A percentile compares a stretch with the other conserved stretches of the same genome.
These are phyloP conservation scores for Acacia crassicarpa DNA, from an alignment of 306 rosid species.

Conservation along the genomic window DNA sequence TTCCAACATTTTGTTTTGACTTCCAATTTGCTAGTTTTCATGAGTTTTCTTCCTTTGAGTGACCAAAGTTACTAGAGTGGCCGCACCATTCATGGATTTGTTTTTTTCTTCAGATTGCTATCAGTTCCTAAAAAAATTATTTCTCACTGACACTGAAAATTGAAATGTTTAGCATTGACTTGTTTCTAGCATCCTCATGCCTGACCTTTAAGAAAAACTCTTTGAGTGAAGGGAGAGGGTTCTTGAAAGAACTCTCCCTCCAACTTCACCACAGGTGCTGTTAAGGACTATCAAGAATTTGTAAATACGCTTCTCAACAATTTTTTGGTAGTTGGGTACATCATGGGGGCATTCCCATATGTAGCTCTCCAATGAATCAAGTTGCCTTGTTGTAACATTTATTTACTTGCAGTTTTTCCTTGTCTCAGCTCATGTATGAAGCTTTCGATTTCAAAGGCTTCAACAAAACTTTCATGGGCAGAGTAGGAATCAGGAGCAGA, in stretches of 20 bases:
- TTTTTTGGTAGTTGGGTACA: no score
- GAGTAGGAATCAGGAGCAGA: not conserved
- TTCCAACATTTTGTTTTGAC: not conserved
- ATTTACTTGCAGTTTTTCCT: no score
- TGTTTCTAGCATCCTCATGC: not conserved
- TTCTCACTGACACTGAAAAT: not conserved
- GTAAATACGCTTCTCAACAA: no score
- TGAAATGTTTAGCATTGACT: not conserved
- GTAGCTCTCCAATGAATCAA: no score
- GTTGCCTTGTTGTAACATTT: no score
- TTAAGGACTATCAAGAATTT: no score
- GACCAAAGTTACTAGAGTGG: not conserved
- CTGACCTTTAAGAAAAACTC: not conserved
- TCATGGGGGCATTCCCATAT: no score
- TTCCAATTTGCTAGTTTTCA: not conserved
- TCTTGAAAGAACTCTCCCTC: no score
- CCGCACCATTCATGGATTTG: not conserved
- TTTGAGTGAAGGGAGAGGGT: not conserved
- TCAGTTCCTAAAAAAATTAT: not conserved
- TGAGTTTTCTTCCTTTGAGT: not conserved
- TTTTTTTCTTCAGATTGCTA: not conserved
- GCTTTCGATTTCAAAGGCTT: not conserved
- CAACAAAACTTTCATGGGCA: not conserved
- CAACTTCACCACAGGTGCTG: no score
- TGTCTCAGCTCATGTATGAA: not conserved